Percentiles rank a stretch among this genome's conserved stretches.
Evolutionary conservation across 306 rosid genomes (phyloP).

Genomic region (Dalbergia cultrata): DNA sequence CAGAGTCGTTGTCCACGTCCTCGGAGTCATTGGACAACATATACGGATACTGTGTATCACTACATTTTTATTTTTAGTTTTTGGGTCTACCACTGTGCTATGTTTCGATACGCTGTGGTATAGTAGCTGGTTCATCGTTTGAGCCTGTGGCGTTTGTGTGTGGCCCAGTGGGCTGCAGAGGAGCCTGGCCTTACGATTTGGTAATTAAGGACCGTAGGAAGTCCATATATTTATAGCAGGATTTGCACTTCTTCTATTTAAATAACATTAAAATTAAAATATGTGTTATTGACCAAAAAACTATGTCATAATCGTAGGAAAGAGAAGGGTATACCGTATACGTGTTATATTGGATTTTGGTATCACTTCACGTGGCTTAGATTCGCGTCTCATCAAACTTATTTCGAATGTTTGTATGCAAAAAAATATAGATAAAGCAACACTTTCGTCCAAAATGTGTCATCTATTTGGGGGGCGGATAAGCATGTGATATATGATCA

Average conservation of each 20-base stretch:
- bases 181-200: slow-evolving; percentile 43
- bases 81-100: not conserved
- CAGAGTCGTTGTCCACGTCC: not conserved
- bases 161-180: slow-evolving; percentile 28
- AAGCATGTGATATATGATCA: too few relatives aligned
- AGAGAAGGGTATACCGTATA: not conserved
- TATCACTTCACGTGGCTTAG: not conserved
- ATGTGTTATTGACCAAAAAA: not conserved
- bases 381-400: not conserved
- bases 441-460: too few relatives aligned
- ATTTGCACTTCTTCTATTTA: slow-evolving; percentile 2
- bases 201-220: slow-evolving; percentile 12
- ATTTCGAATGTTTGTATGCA: not conserved
- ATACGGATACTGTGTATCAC: slow-evolving; percentile 1
- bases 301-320: not conserved
- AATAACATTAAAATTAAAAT: not conserved
- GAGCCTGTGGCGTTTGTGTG: slow-evolving; percentile 33
- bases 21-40: not conserved
- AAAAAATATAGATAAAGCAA: not conserved
- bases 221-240: not conserved
- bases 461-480: too few relatives aligned
- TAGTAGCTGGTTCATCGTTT: slow-evolving; percentile 25
- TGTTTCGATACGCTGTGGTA: not conserved
- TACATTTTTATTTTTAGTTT: not conserved
- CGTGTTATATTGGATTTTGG: slow-evolving; percentile 5